phyloP scores from a whole-genome alignment of 352 stramenopile species.

The Phytopythium chamaehyphon region DNA sequence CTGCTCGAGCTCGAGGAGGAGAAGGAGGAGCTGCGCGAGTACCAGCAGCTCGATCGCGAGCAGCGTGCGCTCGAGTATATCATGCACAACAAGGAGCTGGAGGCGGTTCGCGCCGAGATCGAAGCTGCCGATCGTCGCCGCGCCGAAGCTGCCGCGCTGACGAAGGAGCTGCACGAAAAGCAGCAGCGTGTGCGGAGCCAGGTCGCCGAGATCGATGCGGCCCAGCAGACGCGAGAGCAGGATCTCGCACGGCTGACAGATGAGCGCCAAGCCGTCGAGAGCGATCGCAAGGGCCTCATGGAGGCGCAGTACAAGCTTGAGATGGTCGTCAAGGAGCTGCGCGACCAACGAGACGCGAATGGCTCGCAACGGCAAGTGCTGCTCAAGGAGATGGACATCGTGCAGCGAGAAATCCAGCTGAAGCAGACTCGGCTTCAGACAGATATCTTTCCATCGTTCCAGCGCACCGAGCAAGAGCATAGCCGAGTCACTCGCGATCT shows the following conservation, averaged over 20 bases:
- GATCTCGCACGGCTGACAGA: slow-evolving; percentile 49
- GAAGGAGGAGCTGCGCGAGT: slow-evolving; percentile 96
- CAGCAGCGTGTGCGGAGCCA: slow-evolving; percentile 51
- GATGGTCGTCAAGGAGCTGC: slow-evolving; percentile 74
- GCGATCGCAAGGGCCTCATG: slow-evolving; percentile 75
- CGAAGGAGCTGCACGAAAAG: slow-evolving; percentile 67
- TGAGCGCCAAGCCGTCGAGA: slow-evolving; percentile 48
- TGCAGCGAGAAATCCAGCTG: slow-evolving; percentile 52
- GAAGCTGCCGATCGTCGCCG: slow-evolving; percentile 68
- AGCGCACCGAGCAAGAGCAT: slow-evolving; percentile 55
- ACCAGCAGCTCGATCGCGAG: slow-evolving; percentile 94
- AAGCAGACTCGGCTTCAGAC: slow-evolving; percentile 47
- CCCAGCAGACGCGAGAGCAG: slow-evolving; percentile 35
- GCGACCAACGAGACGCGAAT: slow-evolving; percentile 50
- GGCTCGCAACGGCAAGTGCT: slow-evolving; percentile 33
- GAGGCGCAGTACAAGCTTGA: slow-evolving; percentile 76
- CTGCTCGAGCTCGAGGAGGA: slow-evolving; percentile 97
- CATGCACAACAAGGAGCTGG: slow-evolving; percentile 89
- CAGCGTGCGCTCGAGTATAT: slow-evolving; percentile 97
- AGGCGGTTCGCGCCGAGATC: slow-evolving; percentile 53
- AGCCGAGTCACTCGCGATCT: slow-evolving; percentile 81
- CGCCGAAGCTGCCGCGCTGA: slow-evolving; percentile 38
- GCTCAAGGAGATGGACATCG: slow-evolving; percentile 43
- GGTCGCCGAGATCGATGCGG: slow-evolving; percentile 48
- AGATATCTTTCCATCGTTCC: slow-evolving; percentile 50